These are phyloP conservation scores for Plasmodium chabaudi DNA, from an alignment of 169 alveolate species.

Conservation along the genomic window DNA sequence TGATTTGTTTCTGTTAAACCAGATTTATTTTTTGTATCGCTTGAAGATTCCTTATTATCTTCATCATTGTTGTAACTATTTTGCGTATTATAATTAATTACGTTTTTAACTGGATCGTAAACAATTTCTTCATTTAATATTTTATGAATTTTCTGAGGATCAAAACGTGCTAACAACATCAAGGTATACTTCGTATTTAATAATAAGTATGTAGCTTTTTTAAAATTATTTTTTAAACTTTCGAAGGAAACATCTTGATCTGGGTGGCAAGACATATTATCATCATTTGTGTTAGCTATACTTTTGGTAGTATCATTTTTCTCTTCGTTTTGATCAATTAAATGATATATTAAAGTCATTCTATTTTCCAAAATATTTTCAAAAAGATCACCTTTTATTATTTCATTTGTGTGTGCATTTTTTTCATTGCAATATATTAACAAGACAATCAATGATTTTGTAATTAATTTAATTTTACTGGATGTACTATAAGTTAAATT, in stretches of 20 bases:
- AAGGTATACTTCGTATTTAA: slow-evolving; percentile 65
- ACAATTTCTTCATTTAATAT: not conserved
- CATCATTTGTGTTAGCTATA: not conserved
- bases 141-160: not conserved
- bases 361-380: slow-evolving; percentile 27
- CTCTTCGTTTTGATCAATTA: slow-evolving; percentile 27
- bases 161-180: slow-evolving; percentile 4
- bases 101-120: not conserved
- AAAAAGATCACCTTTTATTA: slow-evolving; percentile 46
- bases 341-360: slow-evolving; percentile 35
- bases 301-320: not conserved
- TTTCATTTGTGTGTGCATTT: slow-evolving; percentile 19
- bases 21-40: not conserved
- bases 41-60: not conserved
- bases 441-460: slow-evolving; percentile 39
- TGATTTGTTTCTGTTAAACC: not conserved
- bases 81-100: not conserved
- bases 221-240: slow-evolving; percentile 12
- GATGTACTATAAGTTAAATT: slow-evolving; percentile 42
- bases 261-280: not conserved
- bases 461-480: slow-evolving; percentile 30
- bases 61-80: not conserved
- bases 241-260: not conserved
- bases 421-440: slow-evolving; percentile 39
- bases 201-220: slow-evolving; percentile 25